These are phyloP conservation scores for Xylariaceae sp. DNA, from an alignment of 2,329 filamentous ascomycete genomes.

Conservation along the genomic window DNA sequence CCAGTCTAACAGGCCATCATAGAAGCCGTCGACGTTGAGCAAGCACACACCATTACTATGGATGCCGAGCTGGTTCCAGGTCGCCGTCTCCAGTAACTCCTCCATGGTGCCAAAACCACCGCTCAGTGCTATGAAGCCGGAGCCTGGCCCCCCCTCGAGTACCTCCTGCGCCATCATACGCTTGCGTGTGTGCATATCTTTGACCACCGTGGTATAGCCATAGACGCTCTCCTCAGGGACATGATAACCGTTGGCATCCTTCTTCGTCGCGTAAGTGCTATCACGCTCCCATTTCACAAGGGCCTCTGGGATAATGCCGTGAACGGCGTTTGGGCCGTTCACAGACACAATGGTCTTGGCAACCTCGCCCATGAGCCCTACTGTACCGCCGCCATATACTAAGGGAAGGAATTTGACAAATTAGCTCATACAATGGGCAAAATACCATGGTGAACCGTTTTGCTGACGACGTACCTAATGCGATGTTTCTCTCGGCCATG, in stretches of 20 bases:
- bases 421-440: constrained; percentile 10
- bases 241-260: constrained; percentile 47
- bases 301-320: constrained; percentile 88
- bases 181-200: constrained; percentile 96
- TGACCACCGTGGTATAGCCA: constrained; percentile 81
- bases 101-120: constrained; percentile 92
- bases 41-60: constrained; percentile 75
- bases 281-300: constrained; percentile 75
- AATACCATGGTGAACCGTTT: not conserved
- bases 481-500: constrained; percentile 73
- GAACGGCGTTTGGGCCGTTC: constrained; percentile 74
- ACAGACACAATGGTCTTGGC: constrained; percentile 81
- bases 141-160: constrained; percentile 72
- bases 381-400: constrained; percentile 94
- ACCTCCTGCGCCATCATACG: constrained; percentile 89
- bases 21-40: constrained; percentile 86
- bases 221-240: constrained; percentile 64
- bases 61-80: constrained; percentile 96
- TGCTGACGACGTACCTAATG: constrained; percentile 52
- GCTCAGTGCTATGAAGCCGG: constrained; percentile 81
- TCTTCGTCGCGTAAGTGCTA: constrained; percentile 47
- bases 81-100: constrained; percentile 86
- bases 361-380: constrained; percentile 92
- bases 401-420: not conserved
- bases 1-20: constrained; percentile 82